Evolutionary conservation across 2,329 filamentous ascomycete species (phyloP).

Genomic region (Colletotrichum zoysiae): DNA sequence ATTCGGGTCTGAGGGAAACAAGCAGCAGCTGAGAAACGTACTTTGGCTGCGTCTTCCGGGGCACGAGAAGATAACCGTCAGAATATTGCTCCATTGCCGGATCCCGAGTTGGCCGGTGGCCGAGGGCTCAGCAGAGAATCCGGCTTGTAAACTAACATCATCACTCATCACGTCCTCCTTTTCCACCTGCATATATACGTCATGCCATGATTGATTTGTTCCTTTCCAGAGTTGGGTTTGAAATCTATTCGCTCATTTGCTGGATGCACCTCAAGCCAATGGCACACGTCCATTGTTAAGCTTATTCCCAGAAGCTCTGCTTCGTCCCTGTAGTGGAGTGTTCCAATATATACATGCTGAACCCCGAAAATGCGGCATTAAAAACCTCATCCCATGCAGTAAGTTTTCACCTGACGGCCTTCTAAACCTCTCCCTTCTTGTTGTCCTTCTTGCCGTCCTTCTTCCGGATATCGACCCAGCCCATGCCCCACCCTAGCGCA

Average conservation of each 20-base stretch:
- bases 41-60: not conserved
- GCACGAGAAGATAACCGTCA: not conserved
- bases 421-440: constrained; percentile 15
- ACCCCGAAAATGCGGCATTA: not conserved
- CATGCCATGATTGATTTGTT: not conserved
- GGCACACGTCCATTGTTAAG: not conserved
- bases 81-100: not conserved
- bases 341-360: not conserved
- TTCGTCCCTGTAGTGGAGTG: not conserved
- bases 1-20: constrained; percentile 14
- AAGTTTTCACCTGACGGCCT: no score
- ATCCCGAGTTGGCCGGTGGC: constrained; percentile 1
- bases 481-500: constrained; percentile 57
- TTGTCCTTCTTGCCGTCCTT: constrained; percentile 41
- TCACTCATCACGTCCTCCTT: not conserved
- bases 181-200: not conserved
- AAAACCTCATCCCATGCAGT: not conserved
- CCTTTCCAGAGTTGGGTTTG: accelerated
- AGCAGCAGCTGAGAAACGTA: not conserved
- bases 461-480: constrained; percentile 60
- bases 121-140: not conserved
- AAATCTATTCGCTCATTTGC: not conserved
- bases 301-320: not conserved
- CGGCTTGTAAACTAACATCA: not conserved
- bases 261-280: not conserved